phyloP scores from a whole-genome alignment of 2,329 filamentous ascomycete species.

The Apiospora malaysiana region DNA sequence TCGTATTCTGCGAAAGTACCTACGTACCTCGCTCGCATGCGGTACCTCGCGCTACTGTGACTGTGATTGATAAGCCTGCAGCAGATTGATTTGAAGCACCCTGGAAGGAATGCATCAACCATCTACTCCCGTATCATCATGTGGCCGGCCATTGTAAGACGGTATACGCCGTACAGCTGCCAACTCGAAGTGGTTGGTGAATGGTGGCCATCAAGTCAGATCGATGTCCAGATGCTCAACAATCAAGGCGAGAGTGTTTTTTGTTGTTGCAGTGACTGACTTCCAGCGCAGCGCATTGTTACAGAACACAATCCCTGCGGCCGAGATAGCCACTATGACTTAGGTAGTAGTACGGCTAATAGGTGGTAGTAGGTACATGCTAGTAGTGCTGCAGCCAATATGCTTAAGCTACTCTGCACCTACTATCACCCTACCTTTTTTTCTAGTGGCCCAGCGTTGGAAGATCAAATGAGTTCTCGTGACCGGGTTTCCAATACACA shows the following conservation, averaged over 20 bases:
- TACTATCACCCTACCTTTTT: neutral
- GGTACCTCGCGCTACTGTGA: neutral
- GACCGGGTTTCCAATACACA: neutral
- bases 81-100: no score
- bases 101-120: neutral
- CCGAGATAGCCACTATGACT: neutral
- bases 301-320: no score
- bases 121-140: neutral
- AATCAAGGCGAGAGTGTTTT: no score
- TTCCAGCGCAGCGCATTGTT: no score
- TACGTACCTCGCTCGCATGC: constrained; percentile 13
- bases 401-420: neutral
- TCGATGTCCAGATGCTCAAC: no score
- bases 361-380: neutral
- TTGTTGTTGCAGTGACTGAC: no score
- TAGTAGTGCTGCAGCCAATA: neutral
- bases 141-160: no score
- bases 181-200: no score
- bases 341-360: neutral
- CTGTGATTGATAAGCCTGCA: neutral
- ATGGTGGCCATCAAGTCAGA: no score
- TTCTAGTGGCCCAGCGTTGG: neutral
- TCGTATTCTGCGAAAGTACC: neutral
- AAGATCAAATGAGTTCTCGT: neutral
- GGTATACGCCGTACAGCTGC: no score